A percentile compares a stretch with the other conserved stretches of the same genome.
phyloP scores from a whole-genome alignment of 257 asterid species.

The Penstemon davidsonii region DNA sequence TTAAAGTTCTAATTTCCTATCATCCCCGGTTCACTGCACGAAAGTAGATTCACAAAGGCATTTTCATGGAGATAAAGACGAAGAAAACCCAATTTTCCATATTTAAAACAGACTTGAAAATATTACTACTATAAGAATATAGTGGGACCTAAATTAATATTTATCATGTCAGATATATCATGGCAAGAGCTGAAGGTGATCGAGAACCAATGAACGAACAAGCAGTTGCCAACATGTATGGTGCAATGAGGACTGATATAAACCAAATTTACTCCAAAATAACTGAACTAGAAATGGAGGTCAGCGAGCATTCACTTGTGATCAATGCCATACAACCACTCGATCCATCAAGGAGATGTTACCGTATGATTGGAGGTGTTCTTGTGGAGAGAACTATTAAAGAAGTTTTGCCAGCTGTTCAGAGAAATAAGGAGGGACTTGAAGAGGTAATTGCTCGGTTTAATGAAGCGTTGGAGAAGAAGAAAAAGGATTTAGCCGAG shows the following conservation, averaged over 20 bases:
- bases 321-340: constrained; percentile 86
- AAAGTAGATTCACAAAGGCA: too few species aligned
- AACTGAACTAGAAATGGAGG: constrained; percentile 94
- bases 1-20: too few species aligned
- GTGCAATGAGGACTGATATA: constrained; percentile 71
- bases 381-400: constrained; percentile 87
- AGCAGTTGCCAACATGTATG: constrained; percentile 84
- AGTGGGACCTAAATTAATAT: too few species aligned
- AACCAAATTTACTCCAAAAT: constrained; percentile 89
- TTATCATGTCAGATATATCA: constrained; percentile 31
- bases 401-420: constrained; percentile 92
- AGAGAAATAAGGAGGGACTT: constrained; percentile 86
- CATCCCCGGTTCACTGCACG: too few species aligned
- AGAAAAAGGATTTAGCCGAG: constrained; percentile 77
- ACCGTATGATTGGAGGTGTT: constrained; percentile 96
- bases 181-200: constrained; percentile 66
- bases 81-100: too few species aligned
- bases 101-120: too few species aligned
- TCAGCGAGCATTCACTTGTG: constrained; percentile 86
- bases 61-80: too few species aligned
- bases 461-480: constrained; percentile 79
- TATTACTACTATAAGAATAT: too few species aligned
- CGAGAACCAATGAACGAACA: constrained; percentile 81
- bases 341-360: constrained; percentile 91
- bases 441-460: constrained; percentile 88